Conservation (phyloP, 331 rosid species). For the Rhamnella rubrinervis region DNA sequence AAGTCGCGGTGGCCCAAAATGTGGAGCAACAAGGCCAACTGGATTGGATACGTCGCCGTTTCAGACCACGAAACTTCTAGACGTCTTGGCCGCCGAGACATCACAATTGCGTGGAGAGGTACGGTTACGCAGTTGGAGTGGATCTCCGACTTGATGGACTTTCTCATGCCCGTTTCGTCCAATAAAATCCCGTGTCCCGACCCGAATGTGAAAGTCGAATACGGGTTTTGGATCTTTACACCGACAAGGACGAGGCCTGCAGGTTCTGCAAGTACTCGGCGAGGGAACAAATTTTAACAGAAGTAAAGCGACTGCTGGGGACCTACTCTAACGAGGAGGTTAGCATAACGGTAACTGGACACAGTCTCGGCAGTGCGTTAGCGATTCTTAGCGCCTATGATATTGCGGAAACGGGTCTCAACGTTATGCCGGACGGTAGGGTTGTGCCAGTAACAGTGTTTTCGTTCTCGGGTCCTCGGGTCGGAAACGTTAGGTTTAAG, state of each 20-base stretch:
- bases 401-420: slow-evolving; percentile 59
- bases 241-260: slow-evolving; percentile 47
- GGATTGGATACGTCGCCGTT: slow-evolving; percentile 87
- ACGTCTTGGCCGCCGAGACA: slow-evolving; percentile 61
- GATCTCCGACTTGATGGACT: slow-evolving; percentile 76
- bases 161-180: slow-evolving; percentile 45
- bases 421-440: slow-evolving; percentile 31
- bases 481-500: slow-evolving; percentile 68
- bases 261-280: slow-evolving; percentile 65
- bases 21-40: slow-evolving; percentile 80
- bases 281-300: slow-evolving; percentile 63
- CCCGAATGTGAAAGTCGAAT: slow-evolving; percentile 51
- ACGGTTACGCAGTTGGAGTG: slow-evolving; percentile 74
- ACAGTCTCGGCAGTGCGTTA: slow-evolving; percentile 73
- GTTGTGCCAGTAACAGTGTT: slow-evolving; percentile 51
- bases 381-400: slow-evolving; percentile 70
- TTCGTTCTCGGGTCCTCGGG: slow-evolving; percentile 76
- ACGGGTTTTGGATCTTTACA: slow-evolving; percentile 77
- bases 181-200: slow-evolving; percentile 59
- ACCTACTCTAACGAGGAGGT: slow-evolving; percentile 49
- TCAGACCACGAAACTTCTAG: slow-evolving; percentile 42
- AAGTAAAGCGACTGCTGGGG: slow-evolving; percentile 47
- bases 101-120: slow-evolving; percentile 71
- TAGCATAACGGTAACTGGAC: slow-evolving; percentile 80
- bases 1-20: slow-evolving; percentile 73